These are phyloP conservation scores for Ganoderma sp. DNA, from an alignment of 1,284 basidiomycete genomes.

Conservation along the genomic window DNA sequence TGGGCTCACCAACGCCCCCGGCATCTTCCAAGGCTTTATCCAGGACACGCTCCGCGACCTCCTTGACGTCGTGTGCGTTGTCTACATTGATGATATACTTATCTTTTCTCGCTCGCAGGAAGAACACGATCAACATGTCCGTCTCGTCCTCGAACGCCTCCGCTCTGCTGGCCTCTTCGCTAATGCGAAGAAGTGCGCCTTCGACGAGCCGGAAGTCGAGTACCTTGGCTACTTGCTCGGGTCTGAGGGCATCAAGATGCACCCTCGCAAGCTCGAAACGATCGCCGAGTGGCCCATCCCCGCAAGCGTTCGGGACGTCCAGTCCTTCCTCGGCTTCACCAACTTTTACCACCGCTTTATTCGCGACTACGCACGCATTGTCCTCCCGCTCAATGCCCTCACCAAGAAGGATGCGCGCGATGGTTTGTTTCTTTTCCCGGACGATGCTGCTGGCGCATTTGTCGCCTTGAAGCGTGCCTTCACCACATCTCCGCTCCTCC, in stretches of 20 bases:
- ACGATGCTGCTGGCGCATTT: slow-evolving; percentile 32
- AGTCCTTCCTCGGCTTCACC: slow-evolving; percentile 45
- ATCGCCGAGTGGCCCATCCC: slow-evolving; percentile 49
- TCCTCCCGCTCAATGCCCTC: slow-evolving; percentile 35
- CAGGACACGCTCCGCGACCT: slow-evolving; percentile 22
- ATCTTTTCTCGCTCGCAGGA: slow-evolving; percentile 35
- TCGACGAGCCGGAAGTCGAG: slow-evolving; percentile 42
- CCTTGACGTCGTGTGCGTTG: slow-evolving; percentile 29
- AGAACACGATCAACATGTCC: slow-evolving; percentile 39
- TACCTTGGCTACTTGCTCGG: slow-evolving; percentile 51
- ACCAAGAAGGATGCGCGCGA: slow-evolving; percentile 31
- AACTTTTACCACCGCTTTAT: slow-evolving; percentile 52
- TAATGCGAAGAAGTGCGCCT: slow-evolving; percentile 49
- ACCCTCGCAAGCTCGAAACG: slow-evolving; percentile 46
- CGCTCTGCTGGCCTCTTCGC: slow-evolving; percentile 21
- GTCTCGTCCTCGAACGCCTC: slow-evolving; percentile 23
- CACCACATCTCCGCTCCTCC: slow-evolving; percentile 38
- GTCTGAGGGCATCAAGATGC: slow-evolving; percentile 45
- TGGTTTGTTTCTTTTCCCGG: slow-evolving; percentile 17
- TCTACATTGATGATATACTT: slow-evolving; percentile 41
- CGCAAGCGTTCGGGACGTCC: slow-evolving; percentile 38
- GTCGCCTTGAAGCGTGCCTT: slow-evolving; percentile 39
- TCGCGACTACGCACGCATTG: slow-evolving; percentile 40
- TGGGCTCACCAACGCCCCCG: slow-evolving; percentile 29
- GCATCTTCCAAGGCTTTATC: slow-evolving; percentile 29